Conservation (phyloP, 1,139 yeast genomes). For the Kodamaea sp. region DNA sequence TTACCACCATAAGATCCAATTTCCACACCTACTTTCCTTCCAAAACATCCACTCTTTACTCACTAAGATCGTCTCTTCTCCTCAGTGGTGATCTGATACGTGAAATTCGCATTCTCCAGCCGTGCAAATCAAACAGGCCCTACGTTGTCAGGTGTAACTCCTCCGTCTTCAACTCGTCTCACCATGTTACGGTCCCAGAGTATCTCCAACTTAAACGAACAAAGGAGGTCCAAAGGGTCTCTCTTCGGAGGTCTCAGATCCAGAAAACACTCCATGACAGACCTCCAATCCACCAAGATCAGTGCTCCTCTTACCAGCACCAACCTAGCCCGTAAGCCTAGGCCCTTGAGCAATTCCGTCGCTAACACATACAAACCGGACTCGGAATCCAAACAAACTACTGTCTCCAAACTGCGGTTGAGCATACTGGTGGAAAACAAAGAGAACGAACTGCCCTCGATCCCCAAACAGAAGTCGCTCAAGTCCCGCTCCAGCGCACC, state of each 20-base stretch:
- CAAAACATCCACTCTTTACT: too few relatives aligned
- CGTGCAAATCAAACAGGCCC: too few relatives aligned
- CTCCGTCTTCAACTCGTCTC: too few relatives aligned
- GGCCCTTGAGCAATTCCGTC: constrained; percentile 20
- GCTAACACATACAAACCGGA: constrained; percentile 13
- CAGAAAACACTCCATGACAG: constrained; percentile 17
- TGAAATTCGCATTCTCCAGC: too few relatives aligned
- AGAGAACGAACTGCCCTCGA: constrained; percentile 7
- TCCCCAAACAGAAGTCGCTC: constrained; percentile 13
- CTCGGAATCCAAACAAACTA: constrained; percentile 3
- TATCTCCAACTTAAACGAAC: constrained; percentile 28
- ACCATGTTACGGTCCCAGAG: constrained; percentile 36
- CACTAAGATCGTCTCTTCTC: too few relatives aligned
- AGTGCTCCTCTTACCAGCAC: not conserved
- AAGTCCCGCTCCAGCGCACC: constrained; percentile 28
- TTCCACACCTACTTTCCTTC: too few relatives aligned
- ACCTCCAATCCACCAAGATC: constrained; percentile 8
- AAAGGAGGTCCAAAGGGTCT: constrained; percentile 20
- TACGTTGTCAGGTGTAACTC: too few relatives aligned
- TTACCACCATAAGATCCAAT: too few relatives aligned
- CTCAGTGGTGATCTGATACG: too few relatives aligned
- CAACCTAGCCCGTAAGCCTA: constrained; percentile 7
- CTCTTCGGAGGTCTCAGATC: constrained; percentile 26
- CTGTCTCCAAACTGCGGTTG: constrained; percentile 10
- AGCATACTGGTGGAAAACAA: constrained; percentile 8